phyloP scores from a whole-genome alignment of 1,284 basidiomycete species.

The Malassezia obtusa region DNA sequence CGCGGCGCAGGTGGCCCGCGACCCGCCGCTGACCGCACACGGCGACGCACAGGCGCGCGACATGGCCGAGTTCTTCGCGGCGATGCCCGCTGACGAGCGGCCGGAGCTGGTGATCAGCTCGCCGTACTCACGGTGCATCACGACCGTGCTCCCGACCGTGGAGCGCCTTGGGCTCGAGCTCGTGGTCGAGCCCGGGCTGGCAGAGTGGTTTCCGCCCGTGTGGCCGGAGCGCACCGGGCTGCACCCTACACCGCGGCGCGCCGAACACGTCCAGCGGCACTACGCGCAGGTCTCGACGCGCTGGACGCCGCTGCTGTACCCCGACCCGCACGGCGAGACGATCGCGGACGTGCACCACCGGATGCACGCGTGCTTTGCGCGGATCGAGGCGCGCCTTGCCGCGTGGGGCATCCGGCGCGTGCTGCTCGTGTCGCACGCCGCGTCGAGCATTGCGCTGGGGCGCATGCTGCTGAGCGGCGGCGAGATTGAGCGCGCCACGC shows the following conservation, averaged over 20 bases:
- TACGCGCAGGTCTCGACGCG: conserved; percentile 52
- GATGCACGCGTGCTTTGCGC: conserved; percentile 53
- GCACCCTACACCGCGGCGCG: conserved; percentile 24
- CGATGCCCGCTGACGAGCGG: conserved; percentile 59
- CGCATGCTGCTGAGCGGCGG: conserved; percentile 56
- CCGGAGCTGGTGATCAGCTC: conserved; percentile 60
- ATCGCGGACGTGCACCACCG: conserved; percentile 60
- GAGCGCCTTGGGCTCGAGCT: conserved; percentile 60
- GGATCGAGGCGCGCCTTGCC: conserved; percentile 25
- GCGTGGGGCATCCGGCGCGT: conserved; percentile 52
- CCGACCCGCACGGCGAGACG: conserved; percentile 63
- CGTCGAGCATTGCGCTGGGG: conserved; percentile 63
- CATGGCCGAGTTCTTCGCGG: conserved; percentile 58
- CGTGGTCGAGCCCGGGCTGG: conserved; percentile 64
- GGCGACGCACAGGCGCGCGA: conserved; percentile 69
- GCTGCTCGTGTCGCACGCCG: conserved; percentile 68
- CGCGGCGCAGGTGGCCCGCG: conserved; percentile 57
- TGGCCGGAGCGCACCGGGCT: conserved; percentile 52
- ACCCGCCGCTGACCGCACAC: conserved; percentile 66
- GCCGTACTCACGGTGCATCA: conserved; percentile 65
- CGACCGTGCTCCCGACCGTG: conserved; percentile 62
- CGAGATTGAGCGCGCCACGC: conserved; percentile 28
- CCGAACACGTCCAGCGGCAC: conserved; percentile 61
- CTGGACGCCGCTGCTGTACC: conserved; percentile 58
- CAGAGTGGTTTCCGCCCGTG: conserved; percentile 75